Evolutionary conservation across 352 stramenopile species (phyloP).

Genomic region (Phytopythium oedochilum): DNA sequence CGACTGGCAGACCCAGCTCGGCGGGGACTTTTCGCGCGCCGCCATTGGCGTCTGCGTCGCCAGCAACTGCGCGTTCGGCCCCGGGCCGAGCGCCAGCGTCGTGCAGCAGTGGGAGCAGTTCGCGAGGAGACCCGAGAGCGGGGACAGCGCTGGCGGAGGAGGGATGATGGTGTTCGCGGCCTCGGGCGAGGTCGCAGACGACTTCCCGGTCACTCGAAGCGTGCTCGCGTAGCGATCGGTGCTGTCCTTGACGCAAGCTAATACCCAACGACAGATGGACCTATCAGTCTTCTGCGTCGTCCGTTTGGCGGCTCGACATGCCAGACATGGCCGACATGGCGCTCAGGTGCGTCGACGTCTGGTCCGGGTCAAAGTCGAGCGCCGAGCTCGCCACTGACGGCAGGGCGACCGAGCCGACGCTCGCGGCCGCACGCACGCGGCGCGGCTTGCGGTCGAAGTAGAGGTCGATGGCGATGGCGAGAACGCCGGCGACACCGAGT

Average conservation of each 20-base stretch:
- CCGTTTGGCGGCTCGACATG: neutral
- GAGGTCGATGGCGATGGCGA: conserved; percentile 21
- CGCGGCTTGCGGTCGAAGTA: conserved; percentile 24
- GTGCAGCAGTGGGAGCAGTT: conserved; percentile 48
- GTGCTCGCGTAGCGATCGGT: conserved; percentile 15
- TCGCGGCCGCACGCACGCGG: conserved; percentile 3
- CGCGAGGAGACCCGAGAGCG: conserved; percentile 8
- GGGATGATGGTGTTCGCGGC: conserved; percentile 79
- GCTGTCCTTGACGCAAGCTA: too few relatives aligned
- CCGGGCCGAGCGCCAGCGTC: conserved; percentile 47
- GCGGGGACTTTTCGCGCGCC: conserved; percentile 37
- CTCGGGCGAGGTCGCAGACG: conserved; percentile 41
- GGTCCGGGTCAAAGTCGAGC: conserved; percentile 13
- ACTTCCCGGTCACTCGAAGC: conserved; percentile 48
- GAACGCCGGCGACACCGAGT: conserved; percentile 18
- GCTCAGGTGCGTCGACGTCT: neutral
- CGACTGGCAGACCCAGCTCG: conserved; percentile 39
- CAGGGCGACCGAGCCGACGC: conserved; percentile 1
- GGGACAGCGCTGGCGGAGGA: conserved; percentile 11
- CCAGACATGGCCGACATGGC: conserved; percentile 1
- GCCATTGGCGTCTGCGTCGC: conserved; percentile 55
- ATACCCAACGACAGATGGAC: neutral
- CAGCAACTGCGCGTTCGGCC: conserved; percentile 55
- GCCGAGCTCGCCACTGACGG: conserved; percentile 23
- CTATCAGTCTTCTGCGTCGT: neutral